A percentile compares a stretch with the other conserved stretches of the same genome.
Conservation (phyloP, 495 filamentous ascomycete species). For the Hypoxylon crocopeplum region DNA sequence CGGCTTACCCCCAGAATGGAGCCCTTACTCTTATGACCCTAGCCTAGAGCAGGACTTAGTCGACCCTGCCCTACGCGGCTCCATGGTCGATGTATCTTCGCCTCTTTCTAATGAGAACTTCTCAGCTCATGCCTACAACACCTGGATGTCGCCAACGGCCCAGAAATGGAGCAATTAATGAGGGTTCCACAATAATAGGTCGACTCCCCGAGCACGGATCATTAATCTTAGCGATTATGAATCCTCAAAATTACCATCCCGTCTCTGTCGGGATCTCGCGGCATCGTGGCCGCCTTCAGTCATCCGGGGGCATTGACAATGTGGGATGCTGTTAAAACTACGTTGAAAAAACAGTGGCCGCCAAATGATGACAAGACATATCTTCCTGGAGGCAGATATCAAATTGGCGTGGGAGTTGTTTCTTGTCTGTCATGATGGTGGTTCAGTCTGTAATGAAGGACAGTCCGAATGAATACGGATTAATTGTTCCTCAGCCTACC, state of each 20-base stretch:
- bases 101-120: constrained; percentile 38
- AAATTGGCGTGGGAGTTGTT: constrained; percentile 14
- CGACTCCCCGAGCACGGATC: constrained; percentile 14
- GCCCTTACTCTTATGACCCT: constrained; percentile 32
- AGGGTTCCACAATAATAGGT: not conserved
- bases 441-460: constrained; percentile 13
- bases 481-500: constrained; percentile 14
- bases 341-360: constrained; percentile 4
- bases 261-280: constrained; percentile 10
- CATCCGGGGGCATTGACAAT: constrained; percentile 3
- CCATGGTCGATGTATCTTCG: constrained; percentile 39
- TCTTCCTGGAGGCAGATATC: constrained; percentile 21
- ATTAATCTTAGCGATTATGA: constrained; percentile 11
- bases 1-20: constrained; percentile 37
- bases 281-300: not conserved
- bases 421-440: constrained; percentile 27
- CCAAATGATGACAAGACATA: constrained; percentile 19
- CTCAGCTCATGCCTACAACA: constrained; percentile 30
- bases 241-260: constrained; percentile 9
- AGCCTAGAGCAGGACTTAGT: constrained; percentile 38
- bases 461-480: constrained; percentile 8
- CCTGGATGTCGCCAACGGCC: constrained; percentile 39
- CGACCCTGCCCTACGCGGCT: constrained; percentile 38
- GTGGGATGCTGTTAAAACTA: constrained; percentile 16
- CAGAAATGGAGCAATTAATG: constrained; percentile 43